Conservation (phyloP, 345 rosid species). For the Brassica carinata region DNA sequence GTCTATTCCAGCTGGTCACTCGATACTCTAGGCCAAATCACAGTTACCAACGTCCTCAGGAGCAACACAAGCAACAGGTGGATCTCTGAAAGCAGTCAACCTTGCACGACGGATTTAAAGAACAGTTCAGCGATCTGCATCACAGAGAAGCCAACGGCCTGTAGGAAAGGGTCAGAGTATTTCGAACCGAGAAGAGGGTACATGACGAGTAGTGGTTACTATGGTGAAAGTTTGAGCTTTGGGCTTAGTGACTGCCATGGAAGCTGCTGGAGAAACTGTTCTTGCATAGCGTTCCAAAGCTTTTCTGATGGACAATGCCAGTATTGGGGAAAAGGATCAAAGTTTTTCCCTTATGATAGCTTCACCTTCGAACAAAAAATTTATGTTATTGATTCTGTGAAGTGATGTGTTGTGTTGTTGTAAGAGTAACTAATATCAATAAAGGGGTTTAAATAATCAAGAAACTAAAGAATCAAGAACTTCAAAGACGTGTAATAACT, state of each 20-base stretch:
- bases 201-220: constrained; percentile 16
- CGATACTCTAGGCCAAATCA: constrained; percentile 53
- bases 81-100: constrained; percentile 38
- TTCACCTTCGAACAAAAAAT: constrained; percentile 18
- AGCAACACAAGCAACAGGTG: constrained; percentile 7
- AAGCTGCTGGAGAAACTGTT: constrained; percentile 64
- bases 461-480: constrained; percentile 58
- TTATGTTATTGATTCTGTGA: constrained; percentile 44
- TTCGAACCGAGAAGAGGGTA: constrained; percentile 55
- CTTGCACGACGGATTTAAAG: constrained; percentile 44
- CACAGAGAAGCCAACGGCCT: constrained; percentile 46
- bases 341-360: constrained; percentile 39
- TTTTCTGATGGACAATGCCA: constrained; percentile 43
- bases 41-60: constrained; percentile 35
- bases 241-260: constrained; percentile 61
- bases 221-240: constrained; percentile 32
- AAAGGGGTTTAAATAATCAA: constrained; percentile 2
- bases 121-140: constrained; percentile 52
- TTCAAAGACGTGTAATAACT: constrained; percentile 55
- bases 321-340: constrained; percentile 49
- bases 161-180: constrained; percentile 51
- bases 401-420: constrained; percentile 32
- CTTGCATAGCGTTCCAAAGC: constrained; percentile 51
- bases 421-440: constrained; percentile 20
- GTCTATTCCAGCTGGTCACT: constrained; percentile 52